A percentile compares a stretch with the other conserved stretches of the same genome.
Conservation (phyloP, 768 basidiomycete genomes). For the Amanita inopinata region DNA sequence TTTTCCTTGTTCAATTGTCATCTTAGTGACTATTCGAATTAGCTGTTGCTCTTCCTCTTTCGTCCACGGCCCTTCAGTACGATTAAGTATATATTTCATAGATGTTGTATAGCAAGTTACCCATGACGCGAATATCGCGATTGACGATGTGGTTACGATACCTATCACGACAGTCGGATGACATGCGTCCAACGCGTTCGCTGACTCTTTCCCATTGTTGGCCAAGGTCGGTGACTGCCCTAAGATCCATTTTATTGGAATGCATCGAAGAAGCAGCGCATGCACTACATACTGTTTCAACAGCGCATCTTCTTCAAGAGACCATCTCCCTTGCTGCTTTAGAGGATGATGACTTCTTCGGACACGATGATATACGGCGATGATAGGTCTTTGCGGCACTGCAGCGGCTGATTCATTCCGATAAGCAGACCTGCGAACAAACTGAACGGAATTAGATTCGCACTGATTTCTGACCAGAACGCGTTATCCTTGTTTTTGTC, state of each 20-base stretch:
- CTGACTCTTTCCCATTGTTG: constrained; percentile 79
- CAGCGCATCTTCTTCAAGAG: constrained; percentile 49
- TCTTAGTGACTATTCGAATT: constrained; percentile 62
- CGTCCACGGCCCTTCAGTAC: constrained; percentile 53
- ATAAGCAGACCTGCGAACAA: not conserved
- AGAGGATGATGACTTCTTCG: constrained; percentile 61
- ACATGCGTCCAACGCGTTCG: constrained; percentile 59
- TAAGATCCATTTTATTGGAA: constrained; percentile 19
- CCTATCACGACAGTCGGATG: constrained; percentile 76
- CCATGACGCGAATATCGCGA: constrained; percentile 50
- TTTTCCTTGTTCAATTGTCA: constrained; percentile 65
- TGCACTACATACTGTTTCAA: constrained; percentile 44
- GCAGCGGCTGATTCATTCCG: constrained; percentile 40
- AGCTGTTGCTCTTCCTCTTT: constrained; percentile 71
- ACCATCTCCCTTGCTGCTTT: constrained; percentile 65
- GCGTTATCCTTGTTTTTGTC: constrained; percentile 49
- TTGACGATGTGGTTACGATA: constrained; percentile 77
- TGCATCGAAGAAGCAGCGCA: not conserved
- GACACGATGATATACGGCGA: constrained; percentile 78
- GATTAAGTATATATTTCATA: not conserved
- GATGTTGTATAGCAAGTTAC: too few species aligned
- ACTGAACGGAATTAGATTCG: constrained; percentile 15
- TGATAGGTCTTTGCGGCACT: constrained; percentile 68
- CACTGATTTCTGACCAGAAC: constrained; percentile 80
- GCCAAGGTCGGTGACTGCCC: constrained; percentile 61